Conservation (phyloP, 1,284 basidiomycete genomes). For the Leccinum laetum region DNA sequence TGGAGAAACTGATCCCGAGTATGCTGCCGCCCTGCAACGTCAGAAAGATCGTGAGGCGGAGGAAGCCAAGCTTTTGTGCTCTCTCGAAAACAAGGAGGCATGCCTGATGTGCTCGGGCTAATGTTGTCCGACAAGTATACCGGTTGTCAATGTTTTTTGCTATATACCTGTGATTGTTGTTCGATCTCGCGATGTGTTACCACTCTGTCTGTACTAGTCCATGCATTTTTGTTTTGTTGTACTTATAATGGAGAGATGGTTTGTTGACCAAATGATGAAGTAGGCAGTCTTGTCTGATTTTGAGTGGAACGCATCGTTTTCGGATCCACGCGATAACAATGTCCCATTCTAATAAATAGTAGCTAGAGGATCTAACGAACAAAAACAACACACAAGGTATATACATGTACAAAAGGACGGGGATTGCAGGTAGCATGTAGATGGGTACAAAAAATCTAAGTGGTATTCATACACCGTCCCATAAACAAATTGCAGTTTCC, state of each 20-base stretch:
- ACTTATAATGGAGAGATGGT: constrained; percentile 7
- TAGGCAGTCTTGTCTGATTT: too few species aligned
- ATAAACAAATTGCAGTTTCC: neutral
- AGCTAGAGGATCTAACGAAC: constrained; percentile 1
- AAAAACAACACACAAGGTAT: constrained; percentile 11
- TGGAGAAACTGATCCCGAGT: constrained; percentile 74
- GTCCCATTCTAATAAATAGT: constrained; percentile 1
- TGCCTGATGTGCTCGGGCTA: constrained; percentile 85
- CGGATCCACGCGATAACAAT: neutral
- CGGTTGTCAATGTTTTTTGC: constrained; percentile 1
- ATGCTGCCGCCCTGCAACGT: constrained; percentile 76
- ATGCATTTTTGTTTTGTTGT: constrained; percentile 17
- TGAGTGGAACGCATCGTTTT: too few species aligned
- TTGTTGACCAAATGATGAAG: neutral
- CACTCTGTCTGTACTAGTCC: constrained; percentile 9
- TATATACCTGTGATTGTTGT: constrained; percentile 5
- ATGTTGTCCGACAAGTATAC: constrained; percentile 18
- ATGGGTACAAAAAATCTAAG: constrained; percentile 4
- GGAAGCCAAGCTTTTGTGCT: constrained; percentile 81
- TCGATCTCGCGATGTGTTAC: constrained; percentile 2
- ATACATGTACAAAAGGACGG: constrained; percentile 9
- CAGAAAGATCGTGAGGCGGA: constrained; percentile 78
- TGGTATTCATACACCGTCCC: constrained; percentile 17
- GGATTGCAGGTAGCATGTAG: constrained; percentile 4
- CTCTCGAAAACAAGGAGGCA: constrained; percentile 87